phyloP scores from a whole-genome alignment of 495 filamentous ascomycete species.

The Recurvomyces mirabilis region DNA sequence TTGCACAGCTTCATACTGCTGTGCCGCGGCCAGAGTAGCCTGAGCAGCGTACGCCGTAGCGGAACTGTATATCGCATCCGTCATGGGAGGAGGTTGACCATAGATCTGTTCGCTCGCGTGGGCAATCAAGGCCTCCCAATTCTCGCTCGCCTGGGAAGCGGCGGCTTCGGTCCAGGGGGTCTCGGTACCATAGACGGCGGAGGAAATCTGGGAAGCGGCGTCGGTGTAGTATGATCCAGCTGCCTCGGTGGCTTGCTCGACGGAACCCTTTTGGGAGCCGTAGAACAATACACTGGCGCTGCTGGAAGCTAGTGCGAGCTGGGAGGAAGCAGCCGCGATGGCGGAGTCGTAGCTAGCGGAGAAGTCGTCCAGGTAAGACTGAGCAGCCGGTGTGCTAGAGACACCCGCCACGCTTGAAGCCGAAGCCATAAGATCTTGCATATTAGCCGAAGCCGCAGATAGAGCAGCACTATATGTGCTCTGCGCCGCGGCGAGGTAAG shows the following conservation, averaged over 20 bases:
- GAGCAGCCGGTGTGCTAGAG: slow-evolving; percentile 10
- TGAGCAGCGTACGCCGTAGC: slow-evolving; percentile 34
- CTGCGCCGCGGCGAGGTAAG: slow-evolving; percentile 35
- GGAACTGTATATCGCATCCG: slow-evolving; percentile 35
- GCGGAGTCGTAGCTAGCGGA: slow-evolving; percentile 39
- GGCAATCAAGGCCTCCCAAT: slow-evolving; percentile 58
- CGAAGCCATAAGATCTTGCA: slow-evolving; percentile 34
- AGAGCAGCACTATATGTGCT: slow-evolving; percentile 38
- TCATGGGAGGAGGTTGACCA: slow-evolving; percentile 57
- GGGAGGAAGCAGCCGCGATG: slow-evolving; percentile 40
- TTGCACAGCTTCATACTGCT: slow-evolving; percentile 59
- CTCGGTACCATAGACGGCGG: slow-evolving; percentile 35
- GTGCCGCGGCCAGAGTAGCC: slow-evolving; percentile 40
- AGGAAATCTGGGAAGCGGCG: slow-evolving; percentile 30
- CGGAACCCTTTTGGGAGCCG: slow-evolving; percentile 35
- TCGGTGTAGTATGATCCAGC: slow-evolving; percentile 21
- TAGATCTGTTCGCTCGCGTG: slow-evolving; percentile 62
- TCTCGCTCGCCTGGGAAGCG: slow-evolving; percentile 42
- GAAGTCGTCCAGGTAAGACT: slow-evolving; percentile 32
- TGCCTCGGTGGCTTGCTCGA: slow-evolving; percentile 34
- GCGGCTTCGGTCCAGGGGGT: slow-evolving; percentile 36
- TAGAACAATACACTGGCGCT: slow-evolving; percentile 25
- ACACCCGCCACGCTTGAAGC: slow-evolving; percentile 23
- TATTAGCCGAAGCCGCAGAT: slow-evolving; percentile 39
- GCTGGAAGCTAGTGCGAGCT: slow-evolving; percentile 21